These are phyloP conservation scores for Claviceps pazoutovae DNA, from an alignment of 2,329 filamentous ascomycete genomes.

Conservation along the genomic window DNA sequence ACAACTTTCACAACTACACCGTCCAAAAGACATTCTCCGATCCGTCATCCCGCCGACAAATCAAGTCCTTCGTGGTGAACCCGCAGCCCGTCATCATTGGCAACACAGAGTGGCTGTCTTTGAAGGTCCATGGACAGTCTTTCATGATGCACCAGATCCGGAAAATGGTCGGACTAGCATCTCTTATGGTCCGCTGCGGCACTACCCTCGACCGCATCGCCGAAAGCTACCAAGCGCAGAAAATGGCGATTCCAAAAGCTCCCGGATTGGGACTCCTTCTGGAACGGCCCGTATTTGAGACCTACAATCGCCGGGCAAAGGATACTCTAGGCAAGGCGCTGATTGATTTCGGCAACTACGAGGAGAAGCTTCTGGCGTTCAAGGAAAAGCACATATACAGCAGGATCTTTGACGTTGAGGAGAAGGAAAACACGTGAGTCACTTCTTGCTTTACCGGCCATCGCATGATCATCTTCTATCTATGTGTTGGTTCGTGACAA, in stretches of 20 bases:
- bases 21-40: conserved; percentile 74
- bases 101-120: conserved; percentile 85
- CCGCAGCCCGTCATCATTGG: conserved; percentile 66
- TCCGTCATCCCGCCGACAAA: conserved; percentile 74
- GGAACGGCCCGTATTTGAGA: conserved; percentile 82
- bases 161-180: conserved; percentile 94
- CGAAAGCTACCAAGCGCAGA: conserved; percentile 57
- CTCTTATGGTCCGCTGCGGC: conserved; percentile 72
- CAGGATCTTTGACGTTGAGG: conserved; percentile 80
- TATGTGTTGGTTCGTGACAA: neutral
- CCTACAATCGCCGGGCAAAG: conserved; percentile 64
- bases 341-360: conserved; percentile 67
- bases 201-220: conserved; percentile 56
- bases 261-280: conserved; percentile 78
- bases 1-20: conserved; percentile 96
- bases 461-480: neutral
- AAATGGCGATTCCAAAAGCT: conserved; percentile 85
- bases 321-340: conserved; percentile 48
- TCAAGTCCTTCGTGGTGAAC: conserved; percentile 81
- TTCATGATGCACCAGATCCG: conserved; percentile 99
- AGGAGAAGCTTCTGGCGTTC: conserved; percentile 71
- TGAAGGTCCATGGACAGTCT: conserved; percentile 93
- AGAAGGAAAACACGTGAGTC: conserved; percentile 71
- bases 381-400: conserved; percentile 88
- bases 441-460: neutral